Conservation (phyloP, 768 basidiomycete genomes). For the Boletus reticuloceps region DNA sequence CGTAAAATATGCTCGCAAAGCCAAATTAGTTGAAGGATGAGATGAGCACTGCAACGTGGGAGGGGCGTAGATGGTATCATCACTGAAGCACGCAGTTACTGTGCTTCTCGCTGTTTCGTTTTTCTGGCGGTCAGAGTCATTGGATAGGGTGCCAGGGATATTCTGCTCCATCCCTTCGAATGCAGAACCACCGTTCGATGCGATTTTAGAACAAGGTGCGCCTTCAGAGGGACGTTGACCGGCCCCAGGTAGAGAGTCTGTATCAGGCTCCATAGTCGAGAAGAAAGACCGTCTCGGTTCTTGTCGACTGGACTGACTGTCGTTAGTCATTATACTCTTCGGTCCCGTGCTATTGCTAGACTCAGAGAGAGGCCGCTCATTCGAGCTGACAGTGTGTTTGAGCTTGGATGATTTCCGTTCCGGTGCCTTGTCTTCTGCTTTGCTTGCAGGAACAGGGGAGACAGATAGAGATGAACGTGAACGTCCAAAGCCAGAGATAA, state of each 20-base stretch:
- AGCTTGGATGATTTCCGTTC: slow-evolving; percentile 37
- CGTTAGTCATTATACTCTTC: slow-evolving; percentile 58
- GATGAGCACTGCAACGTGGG: background rate
- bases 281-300: slow-evolving; percentile 38
- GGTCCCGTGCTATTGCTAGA: slow-evolving; percentile 57
- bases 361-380: slow-evolving; percentile 55
- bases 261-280: slow-evolving; percentile 30
- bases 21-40: background rate
- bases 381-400: slow-evolving; percentile 34
- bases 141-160: slow-evolving; percentile 3
- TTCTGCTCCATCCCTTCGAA: slow-evolving; percentile 9
- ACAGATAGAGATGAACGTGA: slow-evolving; percentile 58
- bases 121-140: slow-evolving; percentile 25
- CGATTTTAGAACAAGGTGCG: slow-evolving; percentile 12
- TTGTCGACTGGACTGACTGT: slow-evolving; percentile 40
- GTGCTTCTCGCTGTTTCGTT: slow-evolving; percentile 27
- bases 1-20: slow-evolving; percentile 3
- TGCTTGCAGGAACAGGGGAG: slow-evolving; percentile 25
- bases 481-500: slow-evolving; percentile 62
- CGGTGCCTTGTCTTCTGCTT: slow-evolving; percentile 18
- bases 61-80: slow-evolving; percentile 1
- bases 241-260: slow-evolving; percentile 17
- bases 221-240: slow-evolving; percentile 21
- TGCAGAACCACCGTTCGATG: slow-evolving; percentile 6
- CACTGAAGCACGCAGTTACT: slow-evolving; percentile 28